phyloP scores from a whole-genome alignment of 2,329 filamentous ascomycete genomes.

The Hirsutella minnesotensis region DNA sequence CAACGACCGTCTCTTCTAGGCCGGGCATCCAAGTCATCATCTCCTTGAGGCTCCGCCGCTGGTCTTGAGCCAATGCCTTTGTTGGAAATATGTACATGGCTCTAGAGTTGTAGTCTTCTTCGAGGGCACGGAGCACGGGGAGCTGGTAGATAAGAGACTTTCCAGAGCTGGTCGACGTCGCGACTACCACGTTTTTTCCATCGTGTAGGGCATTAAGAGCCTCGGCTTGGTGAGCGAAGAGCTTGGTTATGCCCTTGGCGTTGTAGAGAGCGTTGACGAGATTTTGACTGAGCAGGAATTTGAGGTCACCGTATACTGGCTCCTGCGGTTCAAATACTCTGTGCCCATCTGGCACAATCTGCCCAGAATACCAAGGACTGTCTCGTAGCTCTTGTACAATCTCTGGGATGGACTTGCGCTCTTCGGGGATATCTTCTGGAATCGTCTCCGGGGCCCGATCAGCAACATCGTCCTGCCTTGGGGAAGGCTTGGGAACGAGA shows the following conservation, averaged over 20 bases:
- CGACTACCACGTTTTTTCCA: conserved; percentile 79
- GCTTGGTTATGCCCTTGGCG: conserved; percentile 68
- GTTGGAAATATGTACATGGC: conserved; percentile 98
- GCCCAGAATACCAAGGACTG: conserved; percentile 77
- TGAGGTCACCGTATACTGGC: conserved; percentile 69
- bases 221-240: conserved; percentile 88
- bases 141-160: conserved; percentile 98
- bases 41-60: conserved; percentile 77
- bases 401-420: conserved; percentile 68
- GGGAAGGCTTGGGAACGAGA: conserved; percentile 50
- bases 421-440: conserved; percentile 63
- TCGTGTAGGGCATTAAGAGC: conserved; percentile 80
- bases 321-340: conserved; percentile 80
- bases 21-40: conserved; percentile 71
- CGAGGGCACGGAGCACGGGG: conserved; percentile 77
- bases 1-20: conserved; percentile 64
- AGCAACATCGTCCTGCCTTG: conserved; percentile 18
- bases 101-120: conserved; percentile 62
- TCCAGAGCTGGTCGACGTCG: conserved; percentile 90
- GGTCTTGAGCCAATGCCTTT: conserved; percentile 91
- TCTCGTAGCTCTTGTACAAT: conserved; percentile 77
- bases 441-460: conserved; percentile 31
- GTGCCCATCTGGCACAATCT: conserved; percentile 89
- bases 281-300: conserved; percentile 78
- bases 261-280: conserved; percentile 96